A percentile compares a stretch with the other conserved stretches of the same genome.
phyloP scores from a whole-genome alignment of 1,284 basidiomycete genomes.

The Phellopilus nigrolimitatus region DNA sequence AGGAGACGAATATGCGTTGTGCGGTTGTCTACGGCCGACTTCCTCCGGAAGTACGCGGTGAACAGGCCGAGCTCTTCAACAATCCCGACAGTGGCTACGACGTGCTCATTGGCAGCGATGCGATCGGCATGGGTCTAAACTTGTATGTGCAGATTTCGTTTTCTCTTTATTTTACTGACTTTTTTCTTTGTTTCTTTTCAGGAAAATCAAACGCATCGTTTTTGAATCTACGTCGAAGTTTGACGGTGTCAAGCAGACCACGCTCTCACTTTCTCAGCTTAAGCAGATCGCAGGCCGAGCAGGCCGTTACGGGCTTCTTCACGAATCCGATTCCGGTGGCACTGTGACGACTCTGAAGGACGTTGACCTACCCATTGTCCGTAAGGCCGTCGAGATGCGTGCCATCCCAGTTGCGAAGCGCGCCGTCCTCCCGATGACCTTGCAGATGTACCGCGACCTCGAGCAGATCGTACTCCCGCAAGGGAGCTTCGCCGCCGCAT shows the following conservation, averaged over 20 bases:
- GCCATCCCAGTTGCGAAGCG: conserved; percentile 33
- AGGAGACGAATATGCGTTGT: conserved; percentile 65
- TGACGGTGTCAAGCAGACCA: conserved; percentile 50
- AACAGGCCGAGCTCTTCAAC: conserved; percentile 90
- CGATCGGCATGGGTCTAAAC: conserved; percentile 96
- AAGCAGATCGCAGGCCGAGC: conserved; percentile 98
- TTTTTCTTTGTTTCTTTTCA: conserved; percentile 30
- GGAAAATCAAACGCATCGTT: conserved; percentile 89
- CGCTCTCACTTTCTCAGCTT: conserved; percentile 74
- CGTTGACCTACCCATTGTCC: conserved; percentile 63
- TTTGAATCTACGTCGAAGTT: conserved; percentile 79
- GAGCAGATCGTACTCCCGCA: conserved; percentile 13
- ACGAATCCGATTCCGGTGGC: conserved; percentile 44
- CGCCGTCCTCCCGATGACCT: conserved; percentile 29
- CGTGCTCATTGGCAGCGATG: conserved; percentile 88
- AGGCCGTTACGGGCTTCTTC: conserved; percentile 78
- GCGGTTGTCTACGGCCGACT: conserved; percentile 88
- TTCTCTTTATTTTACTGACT: conserved; percentile 19
- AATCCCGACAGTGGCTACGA: conserved; percentile 72
- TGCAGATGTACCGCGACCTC: conserved; percentile 11
- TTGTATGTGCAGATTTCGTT: conserved; percentile 50
- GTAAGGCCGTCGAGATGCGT: conserved; percentile 38
- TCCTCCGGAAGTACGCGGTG: conserved; percentile 84
- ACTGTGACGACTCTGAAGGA: conserved; percentile 70
- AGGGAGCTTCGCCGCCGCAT: conserved; percentile 2